A percentile compares a stretch with the other conserved stretches of the same genome.
Evolutionary conservation across 202 grass and related monocot species (phyloP).

Genomic region (Eragrostis tef): DNA sequence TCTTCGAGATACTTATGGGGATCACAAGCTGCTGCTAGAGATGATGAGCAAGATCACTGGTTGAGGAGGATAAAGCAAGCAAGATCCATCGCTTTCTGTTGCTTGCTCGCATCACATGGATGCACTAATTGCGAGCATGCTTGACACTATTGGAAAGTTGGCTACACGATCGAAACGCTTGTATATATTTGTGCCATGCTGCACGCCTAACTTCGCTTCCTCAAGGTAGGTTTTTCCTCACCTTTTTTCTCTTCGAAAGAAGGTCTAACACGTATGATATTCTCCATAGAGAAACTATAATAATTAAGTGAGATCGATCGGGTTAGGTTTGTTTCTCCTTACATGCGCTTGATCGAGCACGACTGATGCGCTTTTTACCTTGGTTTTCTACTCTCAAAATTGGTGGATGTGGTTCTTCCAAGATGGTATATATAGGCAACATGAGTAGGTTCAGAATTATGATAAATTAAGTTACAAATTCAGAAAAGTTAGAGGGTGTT

Average conservation of each 20-base stretch:
- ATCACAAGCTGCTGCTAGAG: constrained; percentile 31
- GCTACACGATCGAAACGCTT: not conserved
- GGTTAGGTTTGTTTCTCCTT: not conserved
- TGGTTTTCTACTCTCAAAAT: too few relatives aligned
- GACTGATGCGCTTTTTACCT: not conserved
- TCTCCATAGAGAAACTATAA: not conserved
- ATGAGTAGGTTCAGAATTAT: too few relatives aligned
- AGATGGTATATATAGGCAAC: too few relatives aligned
- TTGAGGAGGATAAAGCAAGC: not conserved
- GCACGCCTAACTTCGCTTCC: not conserved
- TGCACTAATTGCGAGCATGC: constrained; percentile 44
- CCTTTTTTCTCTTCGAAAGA: not conserved
- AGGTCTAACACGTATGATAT: not conserved
- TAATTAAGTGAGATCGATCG: not conserved
- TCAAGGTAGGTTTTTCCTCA: not conserved
- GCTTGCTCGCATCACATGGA: constrained; percentile 39
- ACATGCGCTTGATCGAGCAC: not conserved
- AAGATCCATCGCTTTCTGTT: constrained; percentile 26
- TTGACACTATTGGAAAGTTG: constrained; percentile 44
- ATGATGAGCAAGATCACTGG: constrained; percentile 34
- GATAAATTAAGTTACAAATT: too few relatives aligned
- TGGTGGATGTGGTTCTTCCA: too few relatives aligned
- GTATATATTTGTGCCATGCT: constrained; percentile 1
- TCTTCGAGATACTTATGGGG: constrained; percentile 25
- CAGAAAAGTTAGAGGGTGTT: too few relatives aligned